Conservation (phyloP, 805 yeast species). For the Yarrowia deformans region DNA sequence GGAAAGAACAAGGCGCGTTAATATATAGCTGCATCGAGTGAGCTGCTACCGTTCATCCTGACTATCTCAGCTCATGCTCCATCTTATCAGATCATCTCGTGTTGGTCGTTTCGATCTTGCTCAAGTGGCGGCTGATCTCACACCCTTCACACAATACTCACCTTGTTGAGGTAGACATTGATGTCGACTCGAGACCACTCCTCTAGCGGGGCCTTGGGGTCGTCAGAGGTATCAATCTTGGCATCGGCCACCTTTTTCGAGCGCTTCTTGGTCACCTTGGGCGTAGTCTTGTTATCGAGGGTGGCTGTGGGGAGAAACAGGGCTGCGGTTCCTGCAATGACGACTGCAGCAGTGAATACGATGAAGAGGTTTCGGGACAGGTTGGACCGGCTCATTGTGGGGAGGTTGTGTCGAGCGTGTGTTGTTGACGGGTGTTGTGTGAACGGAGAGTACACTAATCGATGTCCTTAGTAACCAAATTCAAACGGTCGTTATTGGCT, state of each 20-base stretch:
- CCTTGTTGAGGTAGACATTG: constrained; percentile 30
- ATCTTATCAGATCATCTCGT: too few relatives aligned
- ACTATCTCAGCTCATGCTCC: too few relatives aligned
- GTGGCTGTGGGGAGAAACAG: constrained; percentile 38
- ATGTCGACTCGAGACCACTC: constrained; percentile 33
- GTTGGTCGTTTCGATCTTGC: background rate
- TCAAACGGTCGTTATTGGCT: constrained; percentile 27
- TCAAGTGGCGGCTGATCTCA: background rate
- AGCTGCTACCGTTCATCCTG: background rate
- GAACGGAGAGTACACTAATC: background rate
- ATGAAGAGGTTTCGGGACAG: constrained; percentile 24
- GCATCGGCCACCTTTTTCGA: constrained; percentile 21
- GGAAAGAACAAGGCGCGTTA: too few relatives aligned
- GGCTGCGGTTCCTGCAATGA: constrained; percentile 30
- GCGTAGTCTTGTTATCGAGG: constrained; percentile 21
- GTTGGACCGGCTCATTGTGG: constrained; percentile 25
- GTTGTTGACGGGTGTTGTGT: background rate
- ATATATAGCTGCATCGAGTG: too few relatives aligned
- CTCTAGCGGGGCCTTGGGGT: constrained; percentile 36
- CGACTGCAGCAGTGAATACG: constrained; percentile 27
- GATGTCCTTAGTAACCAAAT: constrained; percentile 13
- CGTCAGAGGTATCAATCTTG: constrained; percentile 31
- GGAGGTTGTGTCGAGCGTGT: background rate
- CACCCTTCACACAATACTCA: constrained; percentile 2
- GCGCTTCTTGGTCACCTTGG: constrained; percentile 35